phyloP scores from a whole-genome alignment of 352 stramenopile genomes.

The Plasmopara viticola region DNA sequence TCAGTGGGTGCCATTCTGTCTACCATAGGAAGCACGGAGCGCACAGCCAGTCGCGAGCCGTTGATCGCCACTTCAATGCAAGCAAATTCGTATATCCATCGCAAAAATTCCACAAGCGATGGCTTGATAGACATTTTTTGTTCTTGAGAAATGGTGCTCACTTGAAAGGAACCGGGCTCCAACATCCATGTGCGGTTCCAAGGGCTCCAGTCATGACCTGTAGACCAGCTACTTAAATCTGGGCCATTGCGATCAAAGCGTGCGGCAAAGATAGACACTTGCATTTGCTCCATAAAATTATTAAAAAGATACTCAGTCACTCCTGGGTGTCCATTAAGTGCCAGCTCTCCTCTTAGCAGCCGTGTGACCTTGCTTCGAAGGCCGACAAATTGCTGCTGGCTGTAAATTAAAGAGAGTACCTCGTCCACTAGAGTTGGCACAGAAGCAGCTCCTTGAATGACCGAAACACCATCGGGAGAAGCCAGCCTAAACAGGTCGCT shows the following conservation, averaged over 20 bases:
- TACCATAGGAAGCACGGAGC: conserved; percentile 2
- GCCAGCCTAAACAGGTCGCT: conserved; percentile 1
- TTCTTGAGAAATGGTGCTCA: neutral
- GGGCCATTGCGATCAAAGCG: neutral
- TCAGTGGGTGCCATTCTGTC: neutral
- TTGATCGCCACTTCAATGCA: neutral
- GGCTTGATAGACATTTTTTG: neutral
- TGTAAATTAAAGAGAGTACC: conserved; percentile 4
- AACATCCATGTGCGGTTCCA: conserved; percentile 1
- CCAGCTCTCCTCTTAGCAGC: neutral
- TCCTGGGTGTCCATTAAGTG: neutral
- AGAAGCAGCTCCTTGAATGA: neutral
- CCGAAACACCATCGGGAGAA: neutral
- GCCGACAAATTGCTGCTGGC: neutral
- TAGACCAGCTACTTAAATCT: neutral
- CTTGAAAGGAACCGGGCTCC: conserved; percentile 1
- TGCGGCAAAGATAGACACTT: neutral
- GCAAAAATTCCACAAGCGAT: conserved; percentile 4
- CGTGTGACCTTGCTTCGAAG: neutral
- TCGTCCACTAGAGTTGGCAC: conserved; percentile 1
- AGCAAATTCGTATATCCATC: conserved; percentile 3
- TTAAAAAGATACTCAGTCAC: neutral
- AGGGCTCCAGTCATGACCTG: neutral
- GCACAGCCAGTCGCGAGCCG: neutral
- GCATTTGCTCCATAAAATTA: neutral